Percentiles rank a stretch among this genome's conserved stretches.
phyloP scores from a whole-genome alignment of 169 alveolate species.

The Cryptosporidium ubiquitum region DNA sequence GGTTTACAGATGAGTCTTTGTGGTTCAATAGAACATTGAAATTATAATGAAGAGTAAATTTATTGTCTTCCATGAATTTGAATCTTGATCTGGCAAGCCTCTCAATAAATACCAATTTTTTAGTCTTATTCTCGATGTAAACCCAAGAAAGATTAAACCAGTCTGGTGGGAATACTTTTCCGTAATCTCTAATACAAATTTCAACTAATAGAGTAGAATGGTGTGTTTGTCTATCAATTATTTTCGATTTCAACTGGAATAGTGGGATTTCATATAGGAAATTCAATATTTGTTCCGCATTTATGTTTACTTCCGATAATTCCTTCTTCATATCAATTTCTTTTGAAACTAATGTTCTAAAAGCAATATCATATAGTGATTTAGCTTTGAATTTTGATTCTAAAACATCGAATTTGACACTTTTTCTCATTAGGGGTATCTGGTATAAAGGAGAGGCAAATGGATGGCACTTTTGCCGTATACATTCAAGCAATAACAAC shows the following conservation, averaged over 20 bases:
- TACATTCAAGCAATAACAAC: slow-evolving; percentile 70
- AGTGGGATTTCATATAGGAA: slow-evolving; percentile 14
- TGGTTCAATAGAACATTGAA: not conserved
- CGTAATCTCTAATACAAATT: not conserved
- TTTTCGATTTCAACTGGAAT: slow-evolving; percentile 9
- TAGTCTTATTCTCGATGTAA: not conserved
- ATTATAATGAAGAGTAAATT: not conserved
- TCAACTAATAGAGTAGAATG: not conserved
- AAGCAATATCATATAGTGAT: slow-evolving; percentile 20
- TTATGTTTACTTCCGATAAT: not conserved
- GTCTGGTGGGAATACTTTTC: not conserved
- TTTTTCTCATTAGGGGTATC: not conserved
- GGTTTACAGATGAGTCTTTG: not conserved
- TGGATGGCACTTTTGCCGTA: slow-evolving; percentile 76
- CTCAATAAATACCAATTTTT: slow-evolving; percentile 5
- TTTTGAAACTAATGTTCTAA: not conserved
- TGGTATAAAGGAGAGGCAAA: slow-evolving; percentile 34
- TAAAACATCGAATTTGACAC: not conserved
- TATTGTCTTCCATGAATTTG: not conserved
- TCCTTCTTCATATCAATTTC: not conserved
- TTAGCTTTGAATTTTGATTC: not conserved
- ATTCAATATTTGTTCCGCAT: not conserved
- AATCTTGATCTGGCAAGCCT: not conserved
- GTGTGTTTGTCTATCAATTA: not conserved
- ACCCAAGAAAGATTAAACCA: slow-evolving; percentile 38